Evolutionary conservation across 148 eudicot genomes (phyloP), one percentile per base, ranked within the genome.

Genomic region (Drosera capensis): DNA sequence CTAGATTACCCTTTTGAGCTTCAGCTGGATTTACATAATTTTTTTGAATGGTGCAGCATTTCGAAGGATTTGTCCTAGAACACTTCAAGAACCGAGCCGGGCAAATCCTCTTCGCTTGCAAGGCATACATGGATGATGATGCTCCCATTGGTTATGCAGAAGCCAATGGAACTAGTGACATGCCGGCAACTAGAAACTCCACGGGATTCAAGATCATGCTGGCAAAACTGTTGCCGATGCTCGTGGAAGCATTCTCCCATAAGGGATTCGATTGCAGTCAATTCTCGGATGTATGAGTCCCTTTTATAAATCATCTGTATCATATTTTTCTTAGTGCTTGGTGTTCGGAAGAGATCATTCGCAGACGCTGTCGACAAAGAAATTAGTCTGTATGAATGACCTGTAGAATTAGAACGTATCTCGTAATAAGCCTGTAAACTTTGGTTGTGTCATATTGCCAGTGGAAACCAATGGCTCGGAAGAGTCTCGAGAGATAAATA

Each of bases 171-270:
- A 56, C 48, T 3, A 9, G n/a, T 14, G 60, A 45, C 30, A 14
- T 47, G 17, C 51, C 20, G 21, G 63, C 23, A 53, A 73, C 55
- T 55, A 73, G 77, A 56, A 84, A 54, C 46, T 88, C 97, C 9
- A 67, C 48, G 0, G 97, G 97, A 21, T 90, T 84, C 80, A 90
- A 84, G 67, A 90, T 90, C 19, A 80, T 90, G 95, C 85, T 90
- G n/a, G 73, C 71, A 11, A 90, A 90, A 73, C 78, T 90, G 49
- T 63, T 66, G 36, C 93, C 99, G 34, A 78, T 65, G 60, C 97
- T 90, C 3, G 73, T 71, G 36, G 82, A 84, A 57, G 93, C 87
- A 26, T 80, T 90, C 62, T 46, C 82, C 2, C 66, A 66, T 8
- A 80, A 60, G 44, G 87, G 87, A 23, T 52, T 73, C 3, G 74